A percentile compares a stretch with the other conserved stretches of the same genome.
phyloP scores from a whole-genome alignment of 2,329 filamentous ascomycete genomes.

The Trichophaea hybrida region DNA sequence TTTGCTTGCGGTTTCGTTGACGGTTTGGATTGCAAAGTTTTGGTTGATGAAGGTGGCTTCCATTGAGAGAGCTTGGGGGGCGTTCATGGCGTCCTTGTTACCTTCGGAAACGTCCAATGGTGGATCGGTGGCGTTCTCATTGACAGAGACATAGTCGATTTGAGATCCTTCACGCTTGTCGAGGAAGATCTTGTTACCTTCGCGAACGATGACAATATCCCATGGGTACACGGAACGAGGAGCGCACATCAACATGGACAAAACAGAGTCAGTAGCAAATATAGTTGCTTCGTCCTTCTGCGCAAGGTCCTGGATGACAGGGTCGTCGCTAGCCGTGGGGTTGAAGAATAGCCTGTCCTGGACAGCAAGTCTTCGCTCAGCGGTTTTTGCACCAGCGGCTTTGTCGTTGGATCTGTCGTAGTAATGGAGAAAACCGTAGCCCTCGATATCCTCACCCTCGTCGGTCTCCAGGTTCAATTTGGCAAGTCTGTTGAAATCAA shows the following conservation, averaged over 20 bases:
- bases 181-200: conserved; percentile 93
- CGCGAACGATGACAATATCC: conserved; percentile 88
- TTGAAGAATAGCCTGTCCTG: conserved; percentile 96
- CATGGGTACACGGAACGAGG: conserved; percentile 94
- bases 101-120: conserved; percentile 83
- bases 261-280: conserved; percentile 90
- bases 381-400: conserved; percentile 63
- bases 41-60: conserved; percentile 99
- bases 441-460: conserved; percentile 86
- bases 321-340: conserved; percentile 89
- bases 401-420: conserved; percentile 96
- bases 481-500: conserved; percentile 86
- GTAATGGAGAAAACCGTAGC: conserved; percentile 95
- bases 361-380: conserved; percentile 73
- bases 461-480: conserved; percentile 94
- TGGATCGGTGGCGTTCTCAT: conserved; percentile 93
- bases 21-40: conserved; percentile 95
- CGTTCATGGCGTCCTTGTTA: conserved; percentile 89
- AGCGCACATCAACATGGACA: conserved; percentile 98
- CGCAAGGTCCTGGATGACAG: conserved; percentile 89
- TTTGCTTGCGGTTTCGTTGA: conserved; percentile 67
- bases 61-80: conserved; percentile 78
- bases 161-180: conserved; percentile 95
- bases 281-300: conserved; percentile 93
- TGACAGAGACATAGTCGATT: conserved; percentile 95